These are phyloP conservation scores for Rhodotorula taiwanensis DNA, from an alignment of 768 basidiomycete genomes.

Conservation along the genomic window DNA sequence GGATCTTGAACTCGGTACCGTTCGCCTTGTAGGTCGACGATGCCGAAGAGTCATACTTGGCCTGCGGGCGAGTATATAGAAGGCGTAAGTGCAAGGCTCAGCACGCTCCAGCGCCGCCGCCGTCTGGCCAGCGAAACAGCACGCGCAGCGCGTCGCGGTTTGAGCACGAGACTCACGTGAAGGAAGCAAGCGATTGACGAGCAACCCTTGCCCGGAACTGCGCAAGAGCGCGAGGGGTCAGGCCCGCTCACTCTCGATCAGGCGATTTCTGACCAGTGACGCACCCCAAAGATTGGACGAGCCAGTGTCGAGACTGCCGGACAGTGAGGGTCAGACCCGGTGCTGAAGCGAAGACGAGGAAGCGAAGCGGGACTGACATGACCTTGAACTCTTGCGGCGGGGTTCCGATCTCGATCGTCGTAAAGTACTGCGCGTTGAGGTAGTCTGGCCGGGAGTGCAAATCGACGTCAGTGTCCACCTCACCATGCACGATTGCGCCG, in stretches of 20 bases:
- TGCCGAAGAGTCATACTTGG: constrained; percentile 70
- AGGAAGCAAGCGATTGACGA: constrained; percentile 89
- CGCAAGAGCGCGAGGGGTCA: too few species aligned
- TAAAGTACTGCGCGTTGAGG: constrained; percentile 95
- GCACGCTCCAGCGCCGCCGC: too few species aligned
- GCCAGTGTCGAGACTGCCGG: constrained; percentile 59
- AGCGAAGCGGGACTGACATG: constrained; percentile 1
- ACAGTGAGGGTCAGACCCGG: constrained; percentile 3
- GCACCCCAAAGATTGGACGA: constrained; percentile 36
- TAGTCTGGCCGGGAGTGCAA: constrained; percentile 57
- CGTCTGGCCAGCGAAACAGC: too few species aligned
- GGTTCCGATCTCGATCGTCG: constrained; percentile 72
- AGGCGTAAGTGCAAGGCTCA: too few species aligned
- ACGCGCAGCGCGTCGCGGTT: too few species aligned
- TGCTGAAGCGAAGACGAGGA: too few species aligned
- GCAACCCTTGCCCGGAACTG: constrained; percentile 54
- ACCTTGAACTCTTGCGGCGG: constrained; percentile 66
- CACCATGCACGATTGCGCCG: neutral
- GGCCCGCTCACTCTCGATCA: too few species aligned
- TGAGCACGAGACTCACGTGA: constrained; percentile 51
- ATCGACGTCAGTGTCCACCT: neutral
- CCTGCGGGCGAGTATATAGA: constrained; percentile 1
- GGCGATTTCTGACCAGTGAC: too few species aligned
- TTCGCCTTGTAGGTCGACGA: constrained; percentile 86
- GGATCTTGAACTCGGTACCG: constrained; percentile 79